Percentiles rank a stretch among this genome's conserved stretches.
Conservation (phyloP, 2,329 filamentous ascomycete species). For the Aspergillus brasiliensis region DNA sequence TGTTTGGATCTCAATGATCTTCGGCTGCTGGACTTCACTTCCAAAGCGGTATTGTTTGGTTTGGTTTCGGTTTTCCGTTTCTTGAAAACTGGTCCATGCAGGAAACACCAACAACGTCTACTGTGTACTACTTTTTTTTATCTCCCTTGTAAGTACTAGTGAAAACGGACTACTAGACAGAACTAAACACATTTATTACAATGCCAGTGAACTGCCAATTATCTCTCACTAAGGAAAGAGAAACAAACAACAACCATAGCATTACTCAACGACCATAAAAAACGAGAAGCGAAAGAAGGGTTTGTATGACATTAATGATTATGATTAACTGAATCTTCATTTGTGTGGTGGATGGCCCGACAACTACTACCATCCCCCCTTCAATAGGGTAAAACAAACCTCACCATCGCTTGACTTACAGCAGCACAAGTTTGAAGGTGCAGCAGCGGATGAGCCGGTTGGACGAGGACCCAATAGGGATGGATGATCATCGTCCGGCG, state of each 20-base stretch:
- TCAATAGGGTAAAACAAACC: constrained; percentile 1
- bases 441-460: constrained; percentile 18
- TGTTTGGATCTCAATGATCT: background rate
- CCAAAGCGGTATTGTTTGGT: background rate
- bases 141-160: background rate
- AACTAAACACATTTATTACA: no score
- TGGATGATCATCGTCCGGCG: background rate
- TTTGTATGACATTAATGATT: background rate
- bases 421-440: constrained; percentile 5
- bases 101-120: background rate
- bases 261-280: background rate
- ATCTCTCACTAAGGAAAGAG: no score
- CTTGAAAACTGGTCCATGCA: background rate
- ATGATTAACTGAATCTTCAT: background rate
- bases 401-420: background rate
- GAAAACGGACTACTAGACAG: background rate
- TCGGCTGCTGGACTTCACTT: background rate
- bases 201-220: no score
- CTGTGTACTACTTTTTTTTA: no score
- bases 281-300: no score
- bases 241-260: background rate
- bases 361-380: no score
- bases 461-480: constrained; percentile 2
- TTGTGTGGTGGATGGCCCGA: background rate
- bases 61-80: background rate